Evolutionary conservation across 2,329 filamentous ascomycete species (phyloP).

Genomic region (Pyricularia pennisetigena): DNA sequence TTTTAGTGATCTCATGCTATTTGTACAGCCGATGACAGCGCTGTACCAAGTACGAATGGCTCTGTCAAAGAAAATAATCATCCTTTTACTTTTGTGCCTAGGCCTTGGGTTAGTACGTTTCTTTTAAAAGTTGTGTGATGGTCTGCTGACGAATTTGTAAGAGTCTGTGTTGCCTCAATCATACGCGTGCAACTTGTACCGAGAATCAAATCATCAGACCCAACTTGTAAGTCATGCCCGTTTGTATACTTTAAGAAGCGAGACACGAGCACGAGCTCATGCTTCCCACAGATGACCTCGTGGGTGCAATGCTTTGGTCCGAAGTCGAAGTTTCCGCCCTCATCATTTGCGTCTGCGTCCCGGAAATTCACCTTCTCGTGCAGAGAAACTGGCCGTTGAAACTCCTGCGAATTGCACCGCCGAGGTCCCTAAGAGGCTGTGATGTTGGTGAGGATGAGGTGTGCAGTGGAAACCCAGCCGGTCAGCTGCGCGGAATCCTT

Average conservation of each 20-base stretch:
- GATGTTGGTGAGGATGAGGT: not conserved
- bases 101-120: not conserved
- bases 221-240: conserved; percentile 4
- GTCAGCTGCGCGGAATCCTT: not conserved
- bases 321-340: conserved; percentile 8
- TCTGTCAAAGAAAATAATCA: not conserved
- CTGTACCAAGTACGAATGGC: conserved; percentile 1
- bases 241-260: not conserved
- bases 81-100: not conserved
- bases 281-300: conserved; percentile 4
- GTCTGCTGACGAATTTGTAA: not conserved
- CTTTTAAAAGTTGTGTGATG: not conserved
- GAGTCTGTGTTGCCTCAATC: conserved; percentile 4
- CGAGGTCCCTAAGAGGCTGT: not conserved
- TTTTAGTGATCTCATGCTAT: conserved; percentile 3
- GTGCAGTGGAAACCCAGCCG: not conserved
- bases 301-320: conserved; percentile 7
- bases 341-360: conserved; percentile 8
- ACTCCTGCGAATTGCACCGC: not conserved
- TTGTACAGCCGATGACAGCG: conserved; percentile 3
- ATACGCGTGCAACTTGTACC: not conserved
- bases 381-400: not conserved
- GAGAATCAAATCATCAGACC: not conserved
- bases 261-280: not conserved
- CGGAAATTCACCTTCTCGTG: conserved; percentile 5